A percentile compares a stretch with the other conserved stretches of the same genome.
Evolutionary conservation across 768 basidiomycete species (phyloP).

Genomic region (Suillus placidus): DNA sequence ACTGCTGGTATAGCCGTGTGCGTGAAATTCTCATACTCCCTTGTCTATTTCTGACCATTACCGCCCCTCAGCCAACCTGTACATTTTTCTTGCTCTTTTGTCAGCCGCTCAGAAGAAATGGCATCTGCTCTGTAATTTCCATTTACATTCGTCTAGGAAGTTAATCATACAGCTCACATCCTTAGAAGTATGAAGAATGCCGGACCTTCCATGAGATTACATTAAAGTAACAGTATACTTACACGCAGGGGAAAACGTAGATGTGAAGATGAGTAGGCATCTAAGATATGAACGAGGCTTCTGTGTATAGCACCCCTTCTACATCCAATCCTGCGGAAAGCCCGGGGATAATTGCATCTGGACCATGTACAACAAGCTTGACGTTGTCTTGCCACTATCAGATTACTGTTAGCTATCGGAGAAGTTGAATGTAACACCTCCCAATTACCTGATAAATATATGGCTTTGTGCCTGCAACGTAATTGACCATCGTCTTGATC

Average conservation of each 20-base stretch:
- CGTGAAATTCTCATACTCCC: neutral
- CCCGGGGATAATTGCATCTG: constrained; percentile 43
- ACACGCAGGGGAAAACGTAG: neutral
- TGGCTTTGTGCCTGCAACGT: constrained; percentile 91
- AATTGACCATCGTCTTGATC: constrained; percentile 89
- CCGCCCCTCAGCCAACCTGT: constrained; percentile 21
- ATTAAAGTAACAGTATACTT: constrained; percentile 4
- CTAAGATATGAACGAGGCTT: constrained; percentile 87
- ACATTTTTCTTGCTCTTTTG: constrained; percentile 26
- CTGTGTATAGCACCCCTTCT: constrained; percentile 78
- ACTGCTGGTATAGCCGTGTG: constrained; percentile 27
- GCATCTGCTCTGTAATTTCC: neutral
- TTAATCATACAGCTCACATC: neutral
- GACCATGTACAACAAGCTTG: constrained; percentile 51
- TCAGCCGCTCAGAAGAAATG: constrained; percentile 20
- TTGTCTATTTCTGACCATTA: neutral
- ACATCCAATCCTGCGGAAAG: constrained; percentile 46
- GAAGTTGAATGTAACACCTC: neutral
- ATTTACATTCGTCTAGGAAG: neutral
- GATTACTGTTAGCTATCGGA: neutral
- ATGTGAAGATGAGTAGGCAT: neutral
- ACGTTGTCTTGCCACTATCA: constrained; percentile 59
- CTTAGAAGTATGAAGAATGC: neutral
- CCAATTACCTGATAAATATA: constrained; percentile 86
- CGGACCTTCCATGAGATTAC: neutral